Percentiles rank a stretch among this genome's conserved stretches.
phyloP scores from a whole-genome alignment of 352 stramenopile genomes.

The Pythium folliculosum region DNA sequence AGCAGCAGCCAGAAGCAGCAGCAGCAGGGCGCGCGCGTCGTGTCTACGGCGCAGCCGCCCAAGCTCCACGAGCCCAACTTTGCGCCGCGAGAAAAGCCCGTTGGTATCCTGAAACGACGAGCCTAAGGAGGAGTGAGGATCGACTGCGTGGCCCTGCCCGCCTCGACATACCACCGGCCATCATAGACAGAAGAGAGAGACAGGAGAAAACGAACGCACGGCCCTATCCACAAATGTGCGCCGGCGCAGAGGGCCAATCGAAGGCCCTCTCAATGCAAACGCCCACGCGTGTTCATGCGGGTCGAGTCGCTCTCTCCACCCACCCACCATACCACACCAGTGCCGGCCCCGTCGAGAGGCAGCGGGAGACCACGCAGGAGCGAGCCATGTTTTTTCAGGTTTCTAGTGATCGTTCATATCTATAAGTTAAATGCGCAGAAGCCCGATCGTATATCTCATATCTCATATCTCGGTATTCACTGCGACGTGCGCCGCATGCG shows the following conservation, averaged over 20 bases:
- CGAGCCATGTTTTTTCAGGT: too few species aligned
- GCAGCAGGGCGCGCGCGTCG: conserved; percentile 12
- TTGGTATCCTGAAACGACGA: conserved; percentile 58
- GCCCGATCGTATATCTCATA: not conserved
- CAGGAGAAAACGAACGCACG: not conserved
- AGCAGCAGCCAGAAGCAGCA: conserved; percentile 18
- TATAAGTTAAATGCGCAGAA: conserved; percentile 13
- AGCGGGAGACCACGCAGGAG: conserved; percentile 4
- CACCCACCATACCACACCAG: not conserved
- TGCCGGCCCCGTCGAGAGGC: conserved; percentile 11
- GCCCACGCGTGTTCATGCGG: not conserved
- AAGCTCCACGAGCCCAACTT: conserved; percentile 34
- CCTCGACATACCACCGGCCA: not conserved
- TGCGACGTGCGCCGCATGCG: conserved; percentile 31
- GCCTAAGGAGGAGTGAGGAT: not conserved
- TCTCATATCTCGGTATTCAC: not conserved
- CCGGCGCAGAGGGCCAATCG: conserved; percentile 2
- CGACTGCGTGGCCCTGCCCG: not conserved
- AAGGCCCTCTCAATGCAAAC: conserved; percentile 1
- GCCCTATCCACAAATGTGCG: too few species aligned
- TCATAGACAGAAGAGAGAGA: conserved; percentile 10
- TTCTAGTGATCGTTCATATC: conserved; percentile 9
- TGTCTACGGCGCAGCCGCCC: conserved; percentile 27
- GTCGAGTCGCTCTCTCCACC: not conserved
- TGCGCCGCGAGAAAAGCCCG: conserved; percentile 42